These are phyloP conservation scores for Licmophora abbreviata DNA, from an alignment of 108 stramenopile genomes.

Conservation along the genomic window DNA sequence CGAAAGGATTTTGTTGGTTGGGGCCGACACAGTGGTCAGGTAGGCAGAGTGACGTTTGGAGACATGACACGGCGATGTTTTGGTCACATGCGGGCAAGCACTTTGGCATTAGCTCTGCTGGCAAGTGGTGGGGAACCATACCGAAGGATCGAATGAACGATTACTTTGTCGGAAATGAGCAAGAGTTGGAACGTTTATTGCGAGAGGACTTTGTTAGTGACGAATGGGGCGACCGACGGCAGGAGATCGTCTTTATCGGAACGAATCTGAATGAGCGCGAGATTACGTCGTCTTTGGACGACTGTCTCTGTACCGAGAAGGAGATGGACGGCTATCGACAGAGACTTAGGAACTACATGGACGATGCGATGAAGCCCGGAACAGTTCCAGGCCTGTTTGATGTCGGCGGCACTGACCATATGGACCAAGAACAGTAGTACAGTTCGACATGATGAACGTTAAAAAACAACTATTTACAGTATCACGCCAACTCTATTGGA, in stretches of 20 bases:
- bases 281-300: conserved; percentile 61
- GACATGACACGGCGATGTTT: conserved; percentile 93
- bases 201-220: conserved; percentile 77
- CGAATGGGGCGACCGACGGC: conserved; percentile 87
- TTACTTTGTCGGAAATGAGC: conserved; percentile 44
- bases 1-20: conserved; percentile 97
- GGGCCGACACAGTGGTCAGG: conserved; percentile 74
- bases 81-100: conserved; percentile 92
- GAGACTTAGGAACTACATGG: conserved; percentile 28
- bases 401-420: conserved; percentile 29
- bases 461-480: background rate
- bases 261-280: conserved; percentile 43
- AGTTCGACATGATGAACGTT: background rate
- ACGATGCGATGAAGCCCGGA: conserved; percentile 11
- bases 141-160: conserved; percentile 54
- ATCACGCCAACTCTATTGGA: background rate
- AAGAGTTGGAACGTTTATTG: conserved; percentile 72
- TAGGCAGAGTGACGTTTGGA: conserved; percentile 55
- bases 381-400: conserved; percentile 45
- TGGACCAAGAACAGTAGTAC: conserved; percentile 17
- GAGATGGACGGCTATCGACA: conserved; percentile 63
- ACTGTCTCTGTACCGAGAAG: conserved; percentile 53
- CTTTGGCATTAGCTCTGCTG: conserved; percentile 77
- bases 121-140: conserved; percentile 91
- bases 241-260: conserved; percentile 92